Percentiles rank a stretch among this genome's conserved stretches.
Evolutionary conservation across 2,329 filamentous ascomycete species (phyloP).

Genomic region (Bipolaris bicolor): DNA sequence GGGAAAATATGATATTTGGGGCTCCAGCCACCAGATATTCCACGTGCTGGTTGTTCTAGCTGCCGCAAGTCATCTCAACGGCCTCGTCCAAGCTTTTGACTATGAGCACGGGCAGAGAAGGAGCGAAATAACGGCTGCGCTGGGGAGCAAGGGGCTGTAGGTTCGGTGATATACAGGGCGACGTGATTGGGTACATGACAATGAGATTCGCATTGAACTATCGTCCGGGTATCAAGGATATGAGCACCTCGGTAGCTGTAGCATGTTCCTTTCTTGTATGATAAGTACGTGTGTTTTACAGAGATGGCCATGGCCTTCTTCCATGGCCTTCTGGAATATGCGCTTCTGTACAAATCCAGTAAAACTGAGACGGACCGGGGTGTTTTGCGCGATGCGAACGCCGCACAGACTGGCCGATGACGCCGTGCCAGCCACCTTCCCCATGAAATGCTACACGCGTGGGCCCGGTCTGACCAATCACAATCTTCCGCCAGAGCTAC

Average conservation of each 20-base stretch:
- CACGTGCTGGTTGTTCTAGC: constrained; percentile 87
- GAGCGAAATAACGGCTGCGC: constrained; percentile 11
- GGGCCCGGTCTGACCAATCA: constrained; percentile 32
- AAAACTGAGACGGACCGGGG: constrained; percentile 6
- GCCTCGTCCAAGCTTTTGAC: constrained; percentile 84
- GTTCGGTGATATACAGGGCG: not conserved
- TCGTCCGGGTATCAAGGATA: not conserved
- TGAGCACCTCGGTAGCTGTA: no score
- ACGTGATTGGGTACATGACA: not conserved
- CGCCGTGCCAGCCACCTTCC: constrained; percentile 31
- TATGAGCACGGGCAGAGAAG: constrained; percentile 68
- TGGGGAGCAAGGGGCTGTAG: constrained; percentile 4
- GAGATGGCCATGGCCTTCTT: not conserved
- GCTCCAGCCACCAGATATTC: constrained; percentile 95
- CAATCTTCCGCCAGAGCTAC: constrained; percentile 34
- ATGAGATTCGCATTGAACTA: not conserved
- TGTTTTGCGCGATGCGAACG: constrained; percentile 12
- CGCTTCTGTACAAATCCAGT: not conserved
- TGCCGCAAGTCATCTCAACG: constrained; percentile 79
- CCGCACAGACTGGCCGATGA: constrained; percentile 29
- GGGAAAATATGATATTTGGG: constrained; percentile 85
- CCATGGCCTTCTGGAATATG: constrained; percentile 3
- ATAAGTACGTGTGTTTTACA: not conserved
- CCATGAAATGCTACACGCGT: constrained; percentile 12
- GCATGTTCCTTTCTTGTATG: no score